These are phyloP conservation scores for Ochetophila trinervis DNA, from an alignment of 306 rosid genomes.

Conservation along the genomic window DNA sequence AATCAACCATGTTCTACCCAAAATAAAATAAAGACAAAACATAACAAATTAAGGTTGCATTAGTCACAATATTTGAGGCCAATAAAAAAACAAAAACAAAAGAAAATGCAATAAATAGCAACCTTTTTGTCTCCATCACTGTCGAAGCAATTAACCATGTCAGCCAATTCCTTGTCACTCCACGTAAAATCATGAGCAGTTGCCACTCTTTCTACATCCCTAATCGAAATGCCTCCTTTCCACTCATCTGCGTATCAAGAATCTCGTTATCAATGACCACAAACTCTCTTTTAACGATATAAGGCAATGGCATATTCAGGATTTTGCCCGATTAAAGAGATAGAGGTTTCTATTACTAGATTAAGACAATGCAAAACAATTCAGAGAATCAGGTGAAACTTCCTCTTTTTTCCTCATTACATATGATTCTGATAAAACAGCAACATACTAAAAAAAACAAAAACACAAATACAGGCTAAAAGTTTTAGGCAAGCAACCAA, in stretches of 20 bases:
- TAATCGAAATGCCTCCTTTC: constrained; percentile 50
- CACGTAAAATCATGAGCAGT: constrained; percentile 72
- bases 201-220: constrained; percentile 68
- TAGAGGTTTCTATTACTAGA: background rate
- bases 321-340: background rate
- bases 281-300: background rate
- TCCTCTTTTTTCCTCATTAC: background rate
- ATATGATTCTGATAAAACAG: background rate
- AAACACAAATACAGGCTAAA: background rate
- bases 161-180: constrained; percentile 62
- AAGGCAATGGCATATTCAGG: background rate
- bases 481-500: too few relatives aligned
- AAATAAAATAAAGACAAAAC: background rate
- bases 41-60: background rate
- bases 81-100: background rate
- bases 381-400: constrained; percentile 1
- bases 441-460: background rate
- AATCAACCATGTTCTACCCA: background rate
- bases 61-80: too few relatives aligned
- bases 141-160: constrained; percentile 82
- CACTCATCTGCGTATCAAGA: constrained; percentile 54
- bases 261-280: constrained; percentile 26
- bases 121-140: constrained; percentile 79
- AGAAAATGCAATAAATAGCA: constrained; percentile 6
- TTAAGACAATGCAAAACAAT: constrained; percentile 2